phyloP scores from a whole-genome alignment of 495 filamentous ascomycete species.

The Neurospora sp. region DNA sequence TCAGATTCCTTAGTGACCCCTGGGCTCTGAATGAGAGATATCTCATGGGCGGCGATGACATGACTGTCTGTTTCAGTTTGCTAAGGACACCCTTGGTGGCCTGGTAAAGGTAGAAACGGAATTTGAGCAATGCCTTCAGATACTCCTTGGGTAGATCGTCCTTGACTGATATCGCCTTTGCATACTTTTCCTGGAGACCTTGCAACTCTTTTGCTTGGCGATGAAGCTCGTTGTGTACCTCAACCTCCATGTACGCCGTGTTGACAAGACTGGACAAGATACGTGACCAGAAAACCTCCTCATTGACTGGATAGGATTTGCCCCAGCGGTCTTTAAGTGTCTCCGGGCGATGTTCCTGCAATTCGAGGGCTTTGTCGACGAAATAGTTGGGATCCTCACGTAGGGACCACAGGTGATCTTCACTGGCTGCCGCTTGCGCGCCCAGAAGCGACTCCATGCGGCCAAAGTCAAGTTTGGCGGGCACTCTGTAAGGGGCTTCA shows the following conservation, averaged over 20 bases:
- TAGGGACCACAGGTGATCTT: conserved; percentile 43
- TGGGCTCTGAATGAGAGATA: conserved; percentile 12
- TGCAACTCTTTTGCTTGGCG: conserved; percentile 4
- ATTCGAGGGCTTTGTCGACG: conserved; percentile 19
- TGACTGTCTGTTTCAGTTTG: conserved; percentile 10
- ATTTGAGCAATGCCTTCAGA: conserved; percentile 3
- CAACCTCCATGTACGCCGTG: conserved; percentile 1
- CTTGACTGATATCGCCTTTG: neutral
- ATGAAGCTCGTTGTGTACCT: conserved; percentile 9
- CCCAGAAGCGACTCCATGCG: conserved; percentile 29
- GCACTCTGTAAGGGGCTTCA: conserved; percentile 40
- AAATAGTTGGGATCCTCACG: conserved; percentile 51
- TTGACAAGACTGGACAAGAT: conserved; percentile 11
- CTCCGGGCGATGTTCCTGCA: conserved; percentile 34
- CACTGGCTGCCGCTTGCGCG: conserved; percentile 26
- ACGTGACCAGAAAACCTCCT: conserved; percentile 3
- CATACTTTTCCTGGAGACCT: conserved; percentile 2
- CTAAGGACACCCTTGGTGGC: conserved; percentile 34
- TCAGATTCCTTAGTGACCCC: neutral
- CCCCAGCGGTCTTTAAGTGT: conserved; percentile 22
- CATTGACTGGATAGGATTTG: conserved; percentile 15
- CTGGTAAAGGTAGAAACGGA: conserved; percentile 4
- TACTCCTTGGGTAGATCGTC: conserved; percentile 7
- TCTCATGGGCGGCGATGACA: conserved; percentile 30
- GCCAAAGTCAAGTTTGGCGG: conserved; percentile 29